Evolutionary conservation across 2,329 filamentous ascomycete species (phyloP).

Genomic region (Talaromyces sp.): DNA sequence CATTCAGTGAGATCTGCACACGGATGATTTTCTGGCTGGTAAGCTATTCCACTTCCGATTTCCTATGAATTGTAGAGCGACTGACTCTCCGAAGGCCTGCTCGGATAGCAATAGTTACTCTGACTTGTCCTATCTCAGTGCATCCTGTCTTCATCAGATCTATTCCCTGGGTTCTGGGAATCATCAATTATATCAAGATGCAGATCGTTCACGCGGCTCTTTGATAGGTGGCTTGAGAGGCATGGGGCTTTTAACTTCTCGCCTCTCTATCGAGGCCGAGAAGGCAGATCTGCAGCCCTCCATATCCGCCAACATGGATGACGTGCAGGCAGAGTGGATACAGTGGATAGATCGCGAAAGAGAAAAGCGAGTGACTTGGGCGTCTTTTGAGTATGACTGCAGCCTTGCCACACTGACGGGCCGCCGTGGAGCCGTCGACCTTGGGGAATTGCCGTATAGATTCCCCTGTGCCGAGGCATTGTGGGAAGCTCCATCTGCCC

Average conservation of each 20-base stretch:
- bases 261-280: not conserved
- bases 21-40: slow-evolving; percentile 9
- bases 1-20: slow-evolving; percentile 11
- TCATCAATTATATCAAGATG: slow-evolving; percentile 11
- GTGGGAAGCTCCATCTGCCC: slow-evolving; percentile 12
- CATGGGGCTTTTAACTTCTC: slow-evolving; percentile 10
- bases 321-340: slow-evolving; percentile 6
- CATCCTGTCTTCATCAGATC: slow-evolving; percentile 14
- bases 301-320: not conserved
- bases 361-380: slow-evolving; percentile 8
- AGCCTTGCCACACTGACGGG: slow-evolving; percentile 8
- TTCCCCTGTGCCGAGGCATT: slow-evolving; percentile 10
- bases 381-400: slow-evolving; percentile 14
- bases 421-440: slow-evolving; percentile 10
- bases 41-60: no score
- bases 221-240: slow-evolving; percentile 3
- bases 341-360: slow-evolving; percentile 11
- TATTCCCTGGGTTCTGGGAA: slow-evolving; percentile 10
- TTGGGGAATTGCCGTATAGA: slow-evolving; percentile 7
- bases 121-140: slow-evolving; percentile 7
- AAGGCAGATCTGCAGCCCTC: not conserved
- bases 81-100: not conserved
- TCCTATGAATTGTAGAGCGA: not conserved
- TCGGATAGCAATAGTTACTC: slow-evolving; percentile 14
- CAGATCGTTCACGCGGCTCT: slow-evolving; percentile 5